phyloP scores from a whole-genome alignment of 2,329 filamentous ascomycete species.

The Lasiodiplodia sp. region DNA sequence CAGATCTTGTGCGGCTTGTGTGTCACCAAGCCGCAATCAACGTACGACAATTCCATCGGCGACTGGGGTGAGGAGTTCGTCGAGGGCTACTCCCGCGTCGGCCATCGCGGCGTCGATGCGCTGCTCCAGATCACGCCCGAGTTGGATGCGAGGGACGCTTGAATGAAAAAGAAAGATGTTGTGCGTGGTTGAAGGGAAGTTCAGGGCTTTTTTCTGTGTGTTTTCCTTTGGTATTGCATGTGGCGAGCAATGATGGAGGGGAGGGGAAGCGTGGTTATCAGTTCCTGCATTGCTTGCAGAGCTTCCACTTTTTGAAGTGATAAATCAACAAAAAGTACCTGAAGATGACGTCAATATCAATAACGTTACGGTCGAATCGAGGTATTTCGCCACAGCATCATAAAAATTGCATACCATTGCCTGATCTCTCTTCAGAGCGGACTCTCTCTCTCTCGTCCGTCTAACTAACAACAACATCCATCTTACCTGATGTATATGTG shows the following conservation, averaged over 20 bases:
- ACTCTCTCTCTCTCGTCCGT: background rate
- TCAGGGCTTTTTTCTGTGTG: too few relatives aligned
- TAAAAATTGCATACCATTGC: too few relatives aligned
- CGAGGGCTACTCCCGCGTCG: slow-evolving; percentile 38
- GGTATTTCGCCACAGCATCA: too few relatives aligned
- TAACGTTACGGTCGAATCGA: too few relatives aligned
- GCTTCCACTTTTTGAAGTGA: too few relatives aligned
- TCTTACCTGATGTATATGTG: background rate
- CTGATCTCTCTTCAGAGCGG: background rate
- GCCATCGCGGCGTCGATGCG: slow-evolving; percentile 38
- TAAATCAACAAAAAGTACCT: too few relatives aligned
- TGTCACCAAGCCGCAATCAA: slow-evolving; percentile 49
- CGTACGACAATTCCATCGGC: slow-evolving; percentile 46
- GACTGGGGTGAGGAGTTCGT: slow-evolving; percentile 47
- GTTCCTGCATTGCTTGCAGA: background rate
- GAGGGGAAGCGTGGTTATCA: too few relatives aligned
- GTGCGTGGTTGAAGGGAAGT: background rate
- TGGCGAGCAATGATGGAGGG: too few relatives aligned
- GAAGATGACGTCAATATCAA: too few relatives aligned
- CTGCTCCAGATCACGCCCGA: slow-evolving; percentile 34
- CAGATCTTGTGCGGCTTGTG: slow-evolving; percentile 51
- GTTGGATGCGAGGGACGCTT: slow-evolving; percentile 20
- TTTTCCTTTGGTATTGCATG: too few relatives aligned
- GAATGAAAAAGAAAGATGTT: background rate
- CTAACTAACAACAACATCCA: background rate